Conservation (phyloP, 1,284 basidiomycete species). For the Polyporus tsugae region DNA sequence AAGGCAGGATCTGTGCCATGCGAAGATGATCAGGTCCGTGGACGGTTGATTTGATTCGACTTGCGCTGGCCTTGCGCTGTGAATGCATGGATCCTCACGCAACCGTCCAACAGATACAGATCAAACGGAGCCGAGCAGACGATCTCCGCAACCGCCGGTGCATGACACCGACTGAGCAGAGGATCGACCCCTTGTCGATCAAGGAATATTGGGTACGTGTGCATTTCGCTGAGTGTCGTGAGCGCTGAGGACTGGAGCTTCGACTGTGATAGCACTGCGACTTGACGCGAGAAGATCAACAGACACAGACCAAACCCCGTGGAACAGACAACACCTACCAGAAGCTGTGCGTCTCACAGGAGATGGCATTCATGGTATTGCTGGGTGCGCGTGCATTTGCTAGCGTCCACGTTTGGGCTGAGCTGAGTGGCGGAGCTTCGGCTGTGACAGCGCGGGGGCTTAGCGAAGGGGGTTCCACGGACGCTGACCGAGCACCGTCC, state of each 20-base stretch:
- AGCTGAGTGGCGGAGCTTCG: neutral
- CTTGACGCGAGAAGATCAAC: neutral
- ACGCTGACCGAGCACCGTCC: neutral
- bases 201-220: neutral
- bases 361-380: neutral
- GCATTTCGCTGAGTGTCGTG: neutral
- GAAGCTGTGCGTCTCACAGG: neutral
- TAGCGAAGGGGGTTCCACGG: neutral
- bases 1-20: neutral
- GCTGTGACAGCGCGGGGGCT: neutral
- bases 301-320: neutral
- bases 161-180: neutral
- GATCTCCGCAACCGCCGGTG: neutral
- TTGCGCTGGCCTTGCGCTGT: neutral
- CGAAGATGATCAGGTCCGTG: neutral
- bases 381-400: neutral
- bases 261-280: neutral
- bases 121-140: neutral
- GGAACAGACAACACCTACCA: neutral
- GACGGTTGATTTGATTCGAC: neutral
- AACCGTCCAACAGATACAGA: neutral
- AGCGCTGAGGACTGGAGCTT: too few relatives aligned
- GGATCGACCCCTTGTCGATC: neutral
- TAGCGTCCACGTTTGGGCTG: neutral
- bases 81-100: neutral